These are phyloP conservation scores for Sugiyamaella sp. DNA, from an alignment of 1,139 yeast genomes.

Conservation along the genomic window DNA sequence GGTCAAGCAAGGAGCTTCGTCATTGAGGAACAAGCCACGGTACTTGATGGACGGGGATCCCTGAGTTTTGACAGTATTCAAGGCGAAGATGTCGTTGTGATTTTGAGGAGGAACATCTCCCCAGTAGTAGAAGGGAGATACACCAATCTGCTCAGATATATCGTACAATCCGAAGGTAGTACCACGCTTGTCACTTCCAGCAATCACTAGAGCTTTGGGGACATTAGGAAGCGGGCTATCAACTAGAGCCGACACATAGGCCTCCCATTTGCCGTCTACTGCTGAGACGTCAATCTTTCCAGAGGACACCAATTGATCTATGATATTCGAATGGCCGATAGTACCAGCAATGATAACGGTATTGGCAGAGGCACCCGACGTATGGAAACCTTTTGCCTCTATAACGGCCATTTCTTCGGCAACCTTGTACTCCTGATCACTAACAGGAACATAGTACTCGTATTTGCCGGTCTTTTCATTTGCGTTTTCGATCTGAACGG, in stretches of 20 bases:
- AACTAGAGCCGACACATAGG: slow-evolving; percentile 23
- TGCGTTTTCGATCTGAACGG: slow-evolving; percentile 19
- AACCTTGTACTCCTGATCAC: slow-evolving; percentile 20
- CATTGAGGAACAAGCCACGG: slow-evolving; percentile 30
- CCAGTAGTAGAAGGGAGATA: slow-evolving; percentile 31
- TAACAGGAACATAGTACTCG: slow-evolving; percentile 23
- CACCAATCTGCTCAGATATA: slow-evolving; percentile 29
- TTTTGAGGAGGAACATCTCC: slow-evolving; percentile 26
- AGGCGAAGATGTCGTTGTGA: slow-evolving; percentile 22
- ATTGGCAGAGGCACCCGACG: slow-evolving; percentile 21
- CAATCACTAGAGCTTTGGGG: slow-evolving; percentile 27
- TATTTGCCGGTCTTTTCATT: slow-evolving; percentile 24
- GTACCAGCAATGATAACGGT: slow-evolving; percentile 29
- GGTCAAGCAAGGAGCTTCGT: slow-evolving; percentile 29
- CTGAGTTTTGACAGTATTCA: slow-evolving; percentile 15
- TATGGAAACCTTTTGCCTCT: slow-evolving; percentile 16
- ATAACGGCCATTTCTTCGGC: slow-evolving; percentile 17
- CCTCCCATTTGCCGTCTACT: slow-evolving; percentile 28
- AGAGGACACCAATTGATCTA: slow-evolving; percentile 22
- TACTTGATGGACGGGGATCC: slow-evolving; percentile 28
- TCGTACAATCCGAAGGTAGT: slow-evolving; percentile 29
- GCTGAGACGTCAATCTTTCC: slow-evolving; percentile 25
- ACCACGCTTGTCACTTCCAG: slow-evolving; percentile 30
- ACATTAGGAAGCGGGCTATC: slow-evolving; percentile 25
- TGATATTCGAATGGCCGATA: slow-evolving; percentile 25